Evolutionary conservation across 257 asterid genomes (phyloP), one percentile per base, ranked within the genome.

Genomic region (Eustoma russellianum): DNA sequence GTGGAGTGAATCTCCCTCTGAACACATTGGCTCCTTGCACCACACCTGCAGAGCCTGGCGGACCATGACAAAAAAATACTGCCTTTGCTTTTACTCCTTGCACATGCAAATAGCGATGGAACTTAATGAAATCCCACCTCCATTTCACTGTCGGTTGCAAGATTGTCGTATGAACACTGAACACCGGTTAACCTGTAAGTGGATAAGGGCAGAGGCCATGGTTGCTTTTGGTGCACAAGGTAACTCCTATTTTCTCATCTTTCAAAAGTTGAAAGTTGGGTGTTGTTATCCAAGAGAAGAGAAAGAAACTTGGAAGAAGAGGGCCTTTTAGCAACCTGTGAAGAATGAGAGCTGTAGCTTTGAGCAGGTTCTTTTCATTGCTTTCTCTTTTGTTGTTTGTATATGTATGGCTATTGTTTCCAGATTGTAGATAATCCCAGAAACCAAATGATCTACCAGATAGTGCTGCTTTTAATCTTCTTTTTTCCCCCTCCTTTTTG

Each of bases 21-120:
- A 69, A 78, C 48, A 59, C 67, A 0, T 81, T 82, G 35, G 93
- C 88, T 16, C 82, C 86, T 14, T 79, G 68, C 51, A 60, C 73
- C 19, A 55, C 65, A 13, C 68, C 79, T 50, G 56, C 71, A 38
- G 63, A 74, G 61, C 69, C 66, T 12, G 62, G 60, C 34, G 14
- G 75, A 7, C 56, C 74, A 24, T 68, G n/a, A n/a, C 76, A 74
- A 69, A 61, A 57, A 47, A 38, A 6, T 24, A 24, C 2, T 24
- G 30, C 30, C 30, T 24, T 24, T 24, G 30, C 3, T 24, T 24
- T 24, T 24, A 24, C 30, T 24, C 12, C 5, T 11, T 38, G 12
- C 43, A 7, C 43, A 9, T 38, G 43, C 43, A 38, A 8, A 38
- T 38, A 11, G 10, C 7, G 7, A 5, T 38, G 12, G 10, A 38